Conservation (phyloP, 495 filamentous ascomycete species). For the Talaromyces wortmannii region DNA sequence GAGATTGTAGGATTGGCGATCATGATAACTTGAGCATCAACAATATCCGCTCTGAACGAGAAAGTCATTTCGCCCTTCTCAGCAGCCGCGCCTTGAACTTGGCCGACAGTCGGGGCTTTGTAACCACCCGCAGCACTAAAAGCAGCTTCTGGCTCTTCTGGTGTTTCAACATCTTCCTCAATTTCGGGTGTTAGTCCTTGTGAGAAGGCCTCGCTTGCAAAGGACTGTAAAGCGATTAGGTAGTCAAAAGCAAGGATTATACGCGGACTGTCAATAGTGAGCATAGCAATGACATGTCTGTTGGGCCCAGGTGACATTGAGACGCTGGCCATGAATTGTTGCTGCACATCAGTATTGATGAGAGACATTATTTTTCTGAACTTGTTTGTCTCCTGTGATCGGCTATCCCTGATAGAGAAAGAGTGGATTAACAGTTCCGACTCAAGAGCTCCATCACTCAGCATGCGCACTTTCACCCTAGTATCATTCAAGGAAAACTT, state of each 20-base stretch:
- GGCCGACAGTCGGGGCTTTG: constrained; percentile 11
- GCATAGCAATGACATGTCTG: constrained; percentile 76
- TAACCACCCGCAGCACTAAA: constrained; percentile 38
- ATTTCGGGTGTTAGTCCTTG: constrained; percentile 52
- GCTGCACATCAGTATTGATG: constrained; percentile 86
- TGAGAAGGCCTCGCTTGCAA: constrained; percentile 62
- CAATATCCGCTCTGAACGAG: constrained; percentile 87
- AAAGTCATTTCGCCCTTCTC: constrained; percentile 53
- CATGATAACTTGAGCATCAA: constrained; percentile 91
- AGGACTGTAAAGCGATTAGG: constrained; percentile 80
- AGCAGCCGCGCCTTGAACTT: constrained; percentile 8
- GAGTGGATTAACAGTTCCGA: constrained; percentile 91
- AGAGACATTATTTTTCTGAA: constrained; percentile 98
- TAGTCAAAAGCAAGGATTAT: constrained; percentile 95
- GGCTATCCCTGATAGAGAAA: constrained; percentile 89
- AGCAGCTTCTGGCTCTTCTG: constrained; percentile 53
- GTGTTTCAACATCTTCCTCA: constrained; percentile 47
- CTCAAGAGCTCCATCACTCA: constrained; percentile 86
- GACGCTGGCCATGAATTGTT: constrained; percentile 94
- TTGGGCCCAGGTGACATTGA: constrained; percentile 85
- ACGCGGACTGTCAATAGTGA: constrained; percentile 93
- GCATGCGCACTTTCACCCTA: constrained; percentile 86
- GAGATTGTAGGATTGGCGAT: constrained; percentile 87
- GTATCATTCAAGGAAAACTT: constrained; percentile 92
- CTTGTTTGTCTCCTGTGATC: constrained; percentile 80